Percentiles rank a stretch among this genome's conserved stretches.
Conservation (phyloP, 257 asterid species). For the Solanum peruvianum region DNA sequence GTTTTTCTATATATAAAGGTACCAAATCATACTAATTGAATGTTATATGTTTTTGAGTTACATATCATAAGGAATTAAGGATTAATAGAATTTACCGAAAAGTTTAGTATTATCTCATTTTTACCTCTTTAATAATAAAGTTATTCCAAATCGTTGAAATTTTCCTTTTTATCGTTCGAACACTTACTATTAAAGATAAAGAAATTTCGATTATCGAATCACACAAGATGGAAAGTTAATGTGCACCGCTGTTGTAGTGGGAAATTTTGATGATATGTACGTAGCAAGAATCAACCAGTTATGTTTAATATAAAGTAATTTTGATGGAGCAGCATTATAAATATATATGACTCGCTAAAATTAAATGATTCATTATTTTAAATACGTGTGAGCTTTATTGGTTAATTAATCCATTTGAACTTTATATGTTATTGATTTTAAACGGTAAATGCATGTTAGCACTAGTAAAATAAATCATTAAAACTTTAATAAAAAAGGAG, state of each 20-base stretch:
- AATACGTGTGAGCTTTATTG: background rate
- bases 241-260: background rate
- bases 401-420: background rate
- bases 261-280: background rate
- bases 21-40: background rate
- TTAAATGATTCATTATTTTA: background rate
- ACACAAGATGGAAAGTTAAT: background rate
- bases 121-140: background rate
- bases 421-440: background rate
- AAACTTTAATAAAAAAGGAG: background rate
- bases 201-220: background rate
- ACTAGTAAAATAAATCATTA: background rate
- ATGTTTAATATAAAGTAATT: background rate
- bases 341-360: background rate
- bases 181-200: no score
- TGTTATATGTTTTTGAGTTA: background rate
- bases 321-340: background rate
- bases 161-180: background rate
- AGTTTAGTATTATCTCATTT: background rate
- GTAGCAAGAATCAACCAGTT: background rate
- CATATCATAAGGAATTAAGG: background rate
- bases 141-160: background rate
- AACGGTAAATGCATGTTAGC: background rate
- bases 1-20: background rate
- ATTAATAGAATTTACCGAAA: background rate